Base-by-base conservation (phyloP, 2,329 filamentous ascomycete genomes). In the Pseudogymnoascus sp. region DNA sequence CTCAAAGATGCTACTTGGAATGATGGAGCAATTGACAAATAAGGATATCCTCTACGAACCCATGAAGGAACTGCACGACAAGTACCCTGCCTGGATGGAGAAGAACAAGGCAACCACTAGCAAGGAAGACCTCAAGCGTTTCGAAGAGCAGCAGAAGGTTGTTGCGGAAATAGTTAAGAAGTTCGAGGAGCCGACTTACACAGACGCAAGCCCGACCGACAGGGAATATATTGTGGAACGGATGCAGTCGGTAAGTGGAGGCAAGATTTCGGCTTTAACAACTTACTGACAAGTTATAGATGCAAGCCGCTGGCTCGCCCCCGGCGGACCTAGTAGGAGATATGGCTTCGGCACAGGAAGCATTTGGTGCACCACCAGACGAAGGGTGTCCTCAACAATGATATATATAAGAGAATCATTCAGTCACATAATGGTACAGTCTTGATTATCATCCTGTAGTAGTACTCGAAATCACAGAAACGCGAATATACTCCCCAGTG, bases 21-120 rank as follows among this genome's bases (percentile, higher is more conserved):
- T 97, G 91, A 97, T 99, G 93, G 91, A 97, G 77, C 93, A 99
- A 75, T 82, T 99, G 66, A 97, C 95, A 3, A 96, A 96, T 76
- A 97, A 96, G 79, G 95, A 97, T 69, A 97, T 99, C 66, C 78
- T 99, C 60, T 97, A 97, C 74, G 93, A 99, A 78, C 95, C 95
- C 2, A 97, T 99, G 92, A 96, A 96, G 79, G 95, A 99, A 77
- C 80, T 99, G 58, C 80, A 96, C 74, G 88, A 91, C 61, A 97
- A 97, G 76, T 99, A 95, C 72, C 93, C 93, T 0, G 86, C 78
- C 1, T 99, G 95, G 93, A 81, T 99, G 74, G 83, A 84, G 70
- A 88, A 90, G 76, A 93, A 97, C 74, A 80, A 81, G 68, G 82
- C 78, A 41, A 85, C 79, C 23, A 87, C 86, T 60, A 77, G 87